These are phyloP conservation scores for Yamadazyma jaroonii DNA, from an alignment of 1,139 yeast species.

Conservation along the genomic window DNA sequence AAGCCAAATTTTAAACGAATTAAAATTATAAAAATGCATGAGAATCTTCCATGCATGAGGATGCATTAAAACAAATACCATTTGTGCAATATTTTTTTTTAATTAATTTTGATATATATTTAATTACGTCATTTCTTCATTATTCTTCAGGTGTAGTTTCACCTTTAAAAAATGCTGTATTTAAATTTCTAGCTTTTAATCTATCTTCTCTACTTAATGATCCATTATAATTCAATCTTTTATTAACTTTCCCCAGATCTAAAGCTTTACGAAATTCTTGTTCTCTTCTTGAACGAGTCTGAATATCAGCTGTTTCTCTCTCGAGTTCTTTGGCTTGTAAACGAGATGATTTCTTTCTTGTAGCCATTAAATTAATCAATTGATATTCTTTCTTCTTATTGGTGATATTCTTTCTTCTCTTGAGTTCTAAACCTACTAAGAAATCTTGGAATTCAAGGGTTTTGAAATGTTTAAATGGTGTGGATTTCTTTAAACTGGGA, in stretches of 20 bases:
- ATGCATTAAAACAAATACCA: too few relatives aligned
- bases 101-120: slow-evolving; percentile 3
- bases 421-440: slow-evolving; percentile 19
- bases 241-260: slow-evolving; percentile 30
- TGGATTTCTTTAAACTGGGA: slow-evolving; percentile 17
- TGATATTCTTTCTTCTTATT: slow-evolving; percentile 48
- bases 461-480: slow-evolving; percentile 15
- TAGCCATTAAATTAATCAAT: slow-evolving; percentile 44
- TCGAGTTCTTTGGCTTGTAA: slow-evolving; percentile 50
- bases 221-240: slow-evolving; percentile 19
- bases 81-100: too few relatives aligned
- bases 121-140: not conserved
- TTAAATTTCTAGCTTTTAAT: slow-evolving; percentile 30
- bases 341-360: slow-evolving; percentile 49
- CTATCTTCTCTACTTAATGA: slow-evolving; percentile 43
- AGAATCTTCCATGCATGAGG: not conserved
- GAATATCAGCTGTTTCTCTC: slow-evolving; percentile 34
- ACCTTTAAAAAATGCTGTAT: slow-evolving; percentile 5
- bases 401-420: slow-evolving; percentile 40
- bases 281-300: slow-evolving; percentile 25
- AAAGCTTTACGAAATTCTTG: slow-evolving; percentile 37
- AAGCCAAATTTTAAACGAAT: slow-evolving; percentile 74
- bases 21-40: slow-evolving; percentile 48
- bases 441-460: slow-evolving; percentile 18
- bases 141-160: not conserved